These are phyloP conservation scores for Trichomonas vaginalis DNA, from an alignment of 208 protist genomes.

Conservation along the genomic window DNA sequence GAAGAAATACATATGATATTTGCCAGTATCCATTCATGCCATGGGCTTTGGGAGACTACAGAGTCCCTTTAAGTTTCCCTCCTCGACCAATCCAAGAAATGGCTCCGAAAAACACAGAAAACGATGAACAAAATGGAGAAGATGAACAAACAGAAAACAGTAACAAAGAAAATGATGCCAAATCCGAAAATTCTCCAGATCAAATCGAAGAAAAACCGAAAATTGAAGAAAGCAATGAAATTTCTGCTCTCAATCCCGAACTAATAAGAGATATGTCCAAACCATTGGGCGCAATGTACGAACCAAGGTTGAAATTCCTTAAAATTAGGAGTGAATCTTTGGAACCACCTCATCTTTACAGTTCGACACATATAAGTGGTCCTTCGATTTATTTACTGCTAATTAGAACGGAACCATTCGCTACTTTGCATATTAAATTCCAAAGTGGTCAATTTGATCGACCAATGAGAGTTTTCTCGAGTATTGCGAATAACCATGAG, in stretches of 20 bases:
- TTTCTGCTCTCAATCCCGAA: background rate
- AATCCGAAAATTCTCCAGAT: background rate
- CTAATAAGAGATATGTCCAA: background rate
- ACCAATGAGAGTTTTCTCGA: background rate
- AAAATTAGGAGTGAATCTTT: background rate
- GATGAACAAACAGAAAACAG: background rate
- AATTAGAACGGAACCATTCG: slow-evolving; percentile 31
- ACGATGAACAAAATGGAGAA: background rate
- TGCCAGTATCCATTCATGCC: background rate
- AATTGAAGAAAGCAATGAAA: background rate
- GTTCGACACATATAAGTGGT: slow-evolving; percentile 85
- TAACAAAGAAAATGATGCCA: background rate
- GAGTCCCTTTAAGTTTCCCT: background rate
- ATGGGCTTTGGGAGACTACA: background rate
- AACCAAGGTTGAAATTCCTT: background rate
- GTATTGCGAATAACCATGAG: background rate
- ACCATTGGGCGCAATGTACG: background rate
- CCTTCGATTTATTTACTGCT: slow-evolving; percentile 46
- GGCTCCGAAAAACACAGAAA: background rate
- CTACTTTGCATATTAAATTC: slow-evolving; percentile 29
- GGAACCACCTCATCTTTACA: slow-evolving; percentile 67
- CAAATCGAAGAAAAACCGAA: no score
- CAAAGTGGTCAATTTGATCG: slow-evolving; percentile 60
- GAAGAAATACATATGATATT: background rate
- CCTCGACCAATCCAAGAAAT: background rate